phyloP scores from a whole-genome alignment of 805 yeast genomes.

The Kuraishia floccosa region DNA sequence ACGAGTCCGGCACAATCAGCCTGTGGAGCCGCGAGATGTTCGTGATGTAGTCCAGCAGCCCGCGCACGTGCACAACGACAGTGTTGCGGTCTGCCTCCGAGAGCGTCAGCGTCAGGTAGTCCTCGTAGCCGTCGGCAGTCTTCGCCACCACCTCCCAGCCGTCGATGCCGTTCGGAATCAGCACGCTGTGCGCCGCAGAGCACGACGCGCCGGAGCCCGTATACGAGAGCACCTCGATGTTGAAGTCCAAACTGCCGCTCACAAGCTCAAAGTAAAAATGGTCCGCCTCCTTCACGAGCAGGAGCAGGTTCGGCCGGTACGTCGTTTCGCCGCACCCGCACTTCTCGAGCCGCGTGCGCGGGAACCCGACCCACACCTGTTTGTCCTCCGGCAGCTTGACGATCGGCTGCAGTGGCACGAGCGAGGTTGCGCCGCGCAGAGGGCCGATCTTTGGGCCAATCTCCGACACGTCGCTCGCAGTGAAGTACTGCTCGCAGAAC shows the following conservation, averaged over 20 bases:
- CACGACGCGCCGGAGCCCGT: constrained; percentile 32
- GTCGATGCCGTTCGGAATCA: constrained; percentile 23
- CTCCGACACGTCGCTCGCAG: constrained; percentile 1
- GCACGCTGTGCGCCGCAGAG: constrained; percentile 7
- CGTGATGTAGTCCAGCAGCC: constrained; percentile 13
- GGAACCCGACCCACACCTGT: constrained; percentile 27
- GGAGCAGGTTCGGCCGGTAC: constrained; percentile 25
- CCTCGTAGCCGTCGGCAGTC: constrained; percentile 14
- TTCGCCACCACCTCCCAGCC: constrained; percentile 20
- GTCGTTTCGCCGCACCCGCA: constrained; percentile 27
- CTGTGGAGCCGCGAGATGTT: not conserved
- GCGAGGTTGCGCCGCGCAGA: constrained; percentile 5
- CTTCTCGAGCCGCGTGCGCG: constrained; percentile 22
- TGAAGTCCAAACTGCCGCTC: constrained; percentile 21
- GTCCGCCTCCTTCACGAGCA: constrained; percentile 8
- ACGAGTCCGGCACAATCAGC: not conserved
- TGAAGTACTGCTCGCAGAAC: constrained; percentile 5
- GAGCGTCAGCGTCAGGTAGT: constrained; percentile 20
- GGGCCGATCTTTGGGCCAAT: not conserved
- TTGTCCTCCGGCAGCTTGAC: not conserved
- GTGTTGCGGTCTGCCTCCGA: constrained; percentile 26
- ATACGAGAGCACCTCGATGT: constrained; percentile 18
- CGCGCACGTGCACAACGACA: constrained; percentile 20
- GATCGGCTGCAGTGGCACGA: constrained; percentile 6
- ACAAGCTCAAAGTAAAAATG: constrained; percentile 17